Base-by-base conservation (phyloP, 2,329 filamentous ascomycete species). In the Colletotrichum chrysophilum region DNA sequence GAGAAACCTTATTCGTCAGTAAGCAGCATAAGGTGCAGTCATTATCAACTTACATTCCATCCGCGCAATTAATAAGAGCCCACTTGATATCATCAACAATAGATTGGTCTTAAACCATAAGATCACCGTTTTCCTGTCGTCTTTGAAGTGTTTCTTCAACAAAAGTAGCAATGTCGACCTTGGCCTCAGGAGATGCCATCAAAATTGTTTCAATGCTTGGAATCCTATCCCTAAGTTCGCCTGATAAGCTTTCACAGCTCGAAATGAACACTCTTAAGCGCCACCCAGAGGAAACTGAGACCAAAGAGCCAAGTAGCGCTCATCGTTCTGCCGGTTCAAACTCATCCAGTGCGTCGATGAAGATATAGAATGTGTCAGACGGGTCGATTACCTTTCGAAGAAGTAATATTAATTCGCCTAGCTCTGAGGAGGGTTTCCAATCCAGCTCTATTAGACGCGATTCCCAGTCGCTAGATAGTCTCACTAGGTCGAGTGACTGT, bases 361-460 rank as follows among this genome's bases (percentile, higher is more conserved):
- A 43, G 38, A 43, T 6, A n/a, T 43, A 43, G 38, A 43, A 43
- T 12, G 9, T 43, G 18, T 43, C 18, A 43, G 38, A n/a, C 38
- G n/a, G 38, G 38, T 43, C 38, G 5, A n/a, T n/a, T 43, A 9
- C 38, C 9, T 4, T 5, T 43, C 5, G 38, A 43, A 43, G 38
- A 43, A 43, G 18, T 1, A 18, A 43, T 43, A 18, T n/a, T 6
- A 43, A 43, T 43, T n/a, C 38, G 38, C 38, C 38, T 0, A 43
- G 38, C 38, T 43, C 38, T 12, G 38, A 43, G 38, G 38, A 43
- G 18, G 38, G 38, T 43, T n/a, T 43, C 9, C 38, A 18, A 43
- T 43, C 38, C 38, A 43, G 38, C 38, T 12, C 9, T 2, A 0
- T 43, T 6, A 43, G 38, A 0, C 38, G 38, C 0, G 38, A 5